phyloP scores from a whole-genome alignment of 192 early-diverging fungal genomes.

The Gryganskiella cystojenkinii region DNA sequence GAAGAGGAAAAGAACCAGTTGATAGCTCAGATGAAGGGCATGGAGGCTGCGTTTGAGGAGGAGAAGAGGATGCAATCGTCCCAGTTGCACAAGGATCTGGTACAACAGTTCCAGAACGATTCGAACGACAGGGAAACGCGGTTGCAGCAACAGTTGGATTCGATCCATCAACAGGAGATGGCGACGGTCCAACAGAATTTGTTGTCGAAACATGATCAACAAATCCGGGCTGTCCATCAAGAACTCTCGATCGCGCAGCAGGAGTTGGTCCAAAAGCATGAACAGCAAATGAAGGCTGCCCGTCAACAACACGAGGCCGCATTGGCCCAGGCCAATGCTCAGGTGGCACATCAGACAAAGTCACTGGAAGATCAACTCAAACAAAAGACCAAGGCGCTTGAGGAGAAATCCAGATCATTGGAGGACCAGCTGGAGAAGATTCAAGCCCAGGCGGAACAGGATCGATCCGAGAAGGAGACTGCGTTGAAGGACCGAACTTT shows the following conservation, averaged over 20 bases:
- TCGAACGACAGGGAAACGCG: slow-evolving; percentile 17
- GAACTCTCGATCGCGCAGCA: no score
- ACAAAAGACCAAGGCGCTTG: slow-evolving; percentile 2
- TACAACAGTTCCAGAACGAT: slow-evolving; percentile 17
- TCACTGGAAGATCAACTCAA: not conserved
- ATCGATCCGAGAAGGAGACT: slow-evolving; percentile 35
- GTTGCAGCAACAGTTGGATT: slow-evolving; percentile 42
- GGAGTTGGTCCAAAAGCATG: slow-evolving; percentile 1
- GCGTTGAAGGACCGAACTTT: slow-evolving; percentile 47
- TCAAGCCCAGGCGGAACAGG: slow-evolving; percentile 25
- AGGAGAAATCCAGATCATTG: not conserved
- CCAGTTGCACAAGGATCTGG: slow-evolving; percentile 20
- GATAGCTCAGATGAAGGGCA: no score
- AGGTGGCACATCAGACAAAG: not conserved
- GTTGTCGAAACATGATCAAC: slow-evolving; percentile 25
- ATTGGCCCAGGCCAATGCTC: not conserved
- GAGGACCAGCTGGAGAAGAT: slow-evolving; percentile 44
- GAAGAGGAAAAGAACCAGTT: slow-evolving; percentile 27
- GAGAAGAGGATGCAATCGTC: slow-evolving; percentile 2
- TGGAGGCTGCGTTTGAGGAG: not conserved
- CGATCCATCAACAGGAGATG: slow-evolving; percentile 45
- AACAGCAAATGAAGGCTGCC: not conserved
- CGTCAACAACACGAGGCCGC: slow-evolving; percentile 16
- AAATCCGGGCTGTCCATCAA: slow-evolving; percentile 13
- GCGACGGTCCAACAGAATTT: slow-evolving; percentile 27